A percentile compares a stretch with the other conserved stretches of the same genome.
Evolutionary conservation across 2,329 filamentous ascomycete genomes (phyloP).

Genomic region (Macrophomina phaseolina): DNA sequence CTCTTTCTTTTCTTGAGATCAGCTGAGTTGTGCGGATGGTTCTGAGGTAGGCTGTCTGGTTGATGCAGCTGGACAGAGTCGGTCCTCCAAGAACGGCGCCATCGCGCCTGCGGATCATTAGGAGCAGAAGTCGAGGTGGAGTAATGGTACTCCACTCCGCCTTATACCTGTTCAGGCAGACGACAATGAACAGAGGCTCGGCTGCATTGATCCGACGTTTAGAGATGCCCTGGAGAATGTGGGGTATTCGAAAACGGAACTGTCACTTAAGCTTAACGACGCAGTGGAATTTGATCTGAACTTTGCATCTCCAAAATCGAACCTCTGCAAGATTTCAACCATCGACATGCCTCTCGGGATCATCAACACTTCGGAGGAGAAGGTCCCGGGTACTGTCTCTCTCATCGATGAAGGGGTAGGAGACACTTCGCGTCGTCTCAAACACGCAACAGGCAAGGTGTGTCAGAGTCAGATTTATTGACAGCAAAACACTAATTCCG

Average conservation of each 20-base stretch:
- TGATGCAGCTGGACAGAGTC: too few relatives aligned
- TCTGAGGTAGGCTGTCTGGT: too few relatives aligned
- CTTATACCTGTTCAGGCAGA: background rate
- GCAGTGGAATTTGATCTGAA: background rate
- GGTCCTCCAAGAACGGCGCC: background rate
- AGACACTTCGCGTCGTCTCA: conserved; percentile 26
- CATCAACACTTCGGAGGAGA: background rate
- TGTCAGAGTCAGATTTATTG: background rate
- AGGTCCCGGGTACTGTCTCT: conserved; percentile 8
- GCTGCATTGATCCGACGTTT: conserved; percentile 8
- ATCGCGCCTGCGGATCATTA: too few relatives aligned
- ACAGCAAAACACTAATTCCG: background rate
- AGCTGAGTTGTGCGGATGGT: too few relatives aligned
- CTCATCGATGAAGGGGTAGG: conserved; percentile 4
- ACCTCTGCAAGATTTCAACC: background rate
- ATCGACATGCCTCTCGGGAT: conserved; percentile 1
- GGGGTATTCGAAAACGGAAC: background rate
- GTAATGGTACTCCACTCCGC: background rate
- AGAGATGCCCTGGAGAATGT: background rate
- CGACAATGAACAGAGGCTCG: background rate
- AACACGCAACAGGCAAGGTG: conserved; percentile 34
- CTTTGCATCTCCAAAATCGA: too few relatives aligned
- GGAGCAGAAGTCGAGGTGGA: background rate
- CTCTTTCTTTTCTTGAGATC: too few relatives aligned
- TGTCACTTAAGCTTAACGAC: background rate